Conservation (phyloP, 139 green algal species). For the Microglena sp. region DNA sequence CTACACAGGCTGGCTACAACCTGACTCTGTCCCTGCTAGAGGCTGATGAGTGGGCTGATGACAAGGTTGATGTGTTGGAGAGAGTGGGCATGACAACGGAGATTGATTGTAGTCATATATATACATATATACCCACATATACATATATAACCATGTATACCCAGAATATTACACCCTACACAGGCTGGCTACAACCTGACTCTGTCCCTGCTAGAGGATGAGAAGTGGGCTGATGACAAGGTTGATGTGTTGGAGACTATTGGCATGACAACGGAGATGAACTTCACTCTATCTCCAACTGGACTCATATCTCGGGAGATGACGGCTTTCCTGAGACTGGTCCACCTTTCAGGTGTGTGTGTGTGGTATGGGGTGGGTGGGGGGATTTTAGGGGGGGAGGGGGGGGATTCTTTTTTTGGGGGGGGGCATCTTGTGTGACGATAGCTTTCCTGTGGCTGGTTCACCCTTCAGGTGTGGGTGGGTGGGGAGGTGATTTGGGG, state of each 20-base stretch:
- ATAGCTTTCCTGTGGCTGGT: too few relatives aligned
- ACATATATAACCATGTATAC: too few relatives aligned
- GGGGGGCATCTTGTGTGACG: too few relatives aligned
- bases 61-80: slow-evolving; percentile 89
- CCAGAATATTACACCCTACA: too few relatives aligned
- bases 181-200: slow-evolving; percentile 67
- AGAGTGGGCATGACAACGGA: too few relatives aligned
- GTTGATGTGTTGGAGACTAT: slow-evolving; percentile 69
- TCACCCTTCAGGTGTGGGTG: too few relatives aligned
- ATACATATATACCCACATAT: too few relatives aligned
- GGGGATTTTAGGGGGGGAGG: too few relatives aligned
- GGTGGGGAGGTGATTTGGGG: too few relatives aligned
- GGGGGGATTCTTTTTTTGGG: too few relatives aligned
- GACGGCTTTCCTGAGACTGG: slow-evolving; percentile 73
- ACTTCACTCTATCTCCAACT: slow-evolving; percentile 42
- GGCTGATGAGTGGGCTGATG: slow-evolving; percentile 61
- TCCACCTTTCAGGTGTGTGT: slow-evolving; percentile 42
- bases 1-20: slow-evolving; percentile 54
- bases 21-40: slow-evolving; percentile 63
- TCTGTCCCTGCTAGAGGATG: slow-evolving; percentile 53
- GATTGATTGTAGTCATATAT: too few relatives aligned
- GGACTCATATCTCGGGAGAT: slow-evolving; percentile 38
- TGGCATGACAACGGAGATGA: slow-evolving; percentile 11
- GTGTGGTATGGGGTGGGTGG: too few relatives aligned
- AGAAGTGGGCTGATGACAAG: slow-evolving; percentile 82